These are phyloP conservation scores for Hortiboletus rubellus DNA, from an alignment of 1,284 basidiomycete species.

Conservation along the genomic window DNA sequence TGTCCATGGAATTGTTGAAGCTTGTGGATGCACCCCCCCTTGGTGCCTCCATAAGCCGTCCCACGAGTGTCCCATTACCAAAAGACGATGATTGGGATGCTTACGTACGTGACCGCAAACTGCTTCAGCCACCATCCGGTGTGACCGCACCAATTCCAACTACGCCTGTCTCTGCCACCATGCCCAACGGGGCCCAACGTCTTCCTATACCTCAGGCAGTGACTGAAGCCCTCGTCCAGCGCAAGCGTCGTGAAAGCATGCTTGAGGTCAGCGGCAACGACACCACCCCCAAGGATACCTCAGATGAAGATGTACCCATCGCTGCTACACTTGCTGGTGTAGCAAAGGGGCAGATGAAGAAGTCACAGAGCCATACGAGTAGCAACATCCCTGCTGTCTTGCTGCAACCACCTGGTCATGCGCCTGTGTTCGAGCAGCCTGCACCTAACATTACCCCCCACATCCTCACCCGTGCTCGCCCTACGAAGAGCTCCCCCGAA, in stretches of 20 bases:
- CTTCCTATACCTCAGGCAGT: constrained; percentile 67
- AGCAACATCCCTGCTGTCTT: constrained; percentile 48
- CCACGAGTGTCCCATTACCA: constrained; percentile 64
- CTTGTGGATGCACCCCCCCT: constrained; percentile 44
- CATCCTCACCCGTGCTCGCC: constrained; percentile 64
- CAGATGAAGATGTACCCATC: constrained; percentile 56
- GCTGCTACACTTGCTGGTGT: constrained; percentile 38
- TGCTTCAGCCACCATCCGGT: constrained; percentile 79
- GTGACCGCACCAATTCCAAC: constrained; percentile 70
- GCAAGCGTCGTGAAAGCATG: constrained; percentile 64
- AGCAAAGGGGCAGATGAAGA: constrained; percentile 30
- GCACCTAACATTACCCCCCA: constrained; percentile 39
- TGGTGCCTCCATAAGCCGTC: constrained; percentile 59
- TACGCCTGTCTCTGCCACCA: constrained; percentile 45
- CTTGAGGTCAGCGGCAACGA: constrained; percentile 43
- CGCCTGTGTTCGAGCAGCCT: constrained; percentile 29
- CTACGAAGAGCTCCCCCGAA: constrained; percentile 30
- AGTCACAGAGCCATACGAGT: constrained; percentile 38
- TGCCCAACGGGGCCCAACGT: constrained; percentile 37
- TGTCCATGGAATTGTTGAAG: constrained; percentile 66
- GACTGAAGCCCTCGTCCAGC: constrained; percentile 64
- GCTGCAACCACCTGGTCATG: constrained; percentile 59
- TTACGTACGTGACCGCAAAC: constrained; percentile 76
- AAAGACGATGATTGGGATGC: constrained; percentile 73
- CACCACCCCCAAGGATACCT: constrained; percentile 35